Base-by-base conservation (phyloP, 371 early-diverging fungal species). In the Mortierella sp. region DNA sequence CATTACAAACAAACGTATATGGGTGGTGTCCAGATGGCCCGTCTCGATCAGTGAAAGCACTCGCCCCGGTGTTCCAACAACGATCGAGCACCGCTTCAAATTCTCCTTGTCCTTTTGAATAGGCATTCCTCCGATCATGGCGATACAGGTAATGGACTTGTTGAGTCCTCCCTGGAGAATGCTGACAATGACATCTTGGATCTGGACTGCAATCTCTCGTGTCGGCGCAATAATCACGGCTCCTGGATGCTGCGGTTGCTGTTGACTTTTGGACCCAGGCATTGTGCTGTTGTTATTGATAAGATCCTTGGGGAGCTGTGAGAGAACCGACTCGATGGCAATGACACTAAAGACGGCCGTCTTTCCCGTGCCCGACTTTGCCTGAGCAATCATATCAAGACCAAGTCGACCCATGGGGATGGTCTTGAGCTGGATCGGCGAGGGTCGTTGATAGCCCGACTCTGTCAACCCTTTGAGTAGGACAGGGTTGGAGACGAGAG, bases 341-440 rank as follows among this genome's bases (percentile, higher is more conserved):
- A 96, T 95, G 72, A 98, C 95, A n/a, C 96, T 93, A 91, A 99
- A 99, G 1, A 98, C 98, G 37, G 97, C 96, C 0, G 99, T 98
- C 86, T 99, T 99, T 48, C 99, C 99, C 9, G 99, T 98, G 51
- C 99, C 99, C 57, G 98, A 97, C 88, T 98, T 97, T 44, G 98
- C 98, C 82, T 98, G 98, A 19, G 97, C 97, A 48, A 97, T 94
- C 77, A 97, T 90, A 88, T 98, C 96, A 14, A 93, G 89, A 10
- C 96, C 97, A 21, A 92, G 88, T 31, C 95, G 90, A 40, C 97
- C 95, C 28, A 96, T 90, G 26, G 94, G 91, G 77, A 98, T 97
- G 11, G 97, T 97, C 77, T 95, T 91, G 78, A 96, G 92, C 82
- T 98, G 98, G 80, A 98, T 96, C 24, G 96, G 95, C 19, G 96